phyloP scores from a whole-genome alignment of 148 eudicot genomes.

The Nyssa sinensis region DNA sequence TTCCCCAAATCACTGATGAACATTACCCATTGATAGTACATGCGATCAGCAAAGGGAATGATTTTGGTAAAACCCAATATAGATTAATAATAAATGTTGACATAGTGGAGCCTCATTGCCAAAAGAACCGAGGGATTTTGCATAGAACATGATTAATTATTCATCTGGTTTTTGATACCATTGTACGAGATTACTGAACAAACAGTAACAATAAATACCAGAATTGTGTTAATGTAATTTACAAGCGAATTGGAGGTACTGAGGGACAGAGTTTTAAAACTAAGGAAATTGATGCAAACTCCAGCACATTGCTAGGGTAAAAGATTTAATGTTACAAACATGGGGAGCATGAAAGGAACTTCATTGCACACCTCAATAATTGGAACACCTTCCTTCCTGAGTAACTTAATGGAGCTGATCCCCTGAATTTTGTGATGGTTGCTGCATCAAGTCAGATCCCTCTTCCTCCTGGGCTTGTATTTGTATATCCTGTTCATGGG shows the following conservation, averaged over 20 bases:
- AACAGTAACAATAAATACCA: no score
- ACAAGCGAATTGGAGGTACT: not conserved
- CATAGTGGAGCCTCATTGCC: no score
- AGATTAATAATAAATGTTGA: no score
- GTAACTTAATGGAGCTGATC: constrained; percentile 30
- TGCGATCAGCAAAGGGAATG: no score
- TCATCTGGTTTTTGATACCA: not conserved
- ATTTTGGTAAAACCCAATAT: no score
- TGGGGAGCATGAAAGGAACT: no score
- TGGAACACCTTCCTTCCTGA: not conserved
- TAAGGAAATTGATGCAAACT: not conserved
- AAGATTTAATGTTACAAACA: not conserved
- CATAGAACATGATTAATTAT: not conserved
- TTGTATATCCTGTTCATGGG: constrained; percentile 44
- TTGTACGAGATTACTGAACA: not conserved
- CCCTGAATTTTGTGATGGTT: constrained; percentile 42
- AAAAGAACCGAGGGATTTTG: no score
- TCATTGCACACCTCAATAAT: not conserved
- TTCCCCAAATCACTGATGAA: no score
- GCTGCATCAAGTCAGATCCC: constrained; percentile 51
- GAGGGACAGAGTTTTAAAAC: not conserved
- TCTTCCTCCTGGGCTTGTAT: constrained; percentile 42
- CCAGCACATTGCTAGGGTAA: not conserved
- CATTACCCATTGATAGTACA: no score
- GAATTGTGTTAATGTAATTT: not conserved